These are phyloP conservation scores for Stygiomarasmius scandens DNA, from an alignment of 1,284 basidiomycete species.

Conservation along the genomic window DNA sequence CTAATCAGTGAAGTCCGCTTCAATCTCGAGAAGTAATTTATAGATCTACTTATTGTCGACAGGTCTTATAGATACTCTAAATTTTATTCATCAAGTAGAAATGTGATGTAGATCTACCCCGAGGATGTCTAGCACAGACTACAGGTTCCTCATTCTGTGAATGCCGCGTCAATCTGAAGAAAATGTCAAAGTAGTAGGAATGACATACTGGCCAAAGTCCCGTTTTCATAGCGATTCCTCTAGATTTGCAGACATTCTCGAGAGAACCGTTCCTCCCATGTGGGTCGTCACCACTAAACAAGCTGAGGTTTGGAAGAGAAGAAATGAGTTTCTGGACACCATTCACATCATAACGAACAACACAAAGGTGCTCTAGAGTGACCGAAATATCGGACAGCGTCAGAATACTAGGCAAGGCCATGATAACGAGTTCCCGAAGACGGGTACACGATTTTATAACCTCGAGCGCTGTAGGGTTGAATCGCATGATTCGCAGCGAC, in stretches of 20 bases:
- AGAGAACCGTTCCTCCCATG: conserved; percentile 28
- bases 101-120: conserved; percentile 42
- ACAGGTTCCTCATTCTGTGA: conserved; percentile 45
- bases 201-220: conserved; percentile 42
- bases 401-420: conserved; percentile 32
- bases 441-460: conserved; percentile 40
- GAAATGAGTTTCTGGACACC: conserved; percentile 33
- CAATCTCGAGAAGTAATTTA: no score
- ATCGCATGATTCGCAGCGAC: conserved; percentile 45
- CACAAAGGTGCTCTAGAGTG: conserved; percentile 41
- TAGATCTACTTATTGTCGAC: no score
- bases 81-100: conserved; percentile 40
- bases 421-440: conserved; percentile 44
- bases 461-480: conserved; percentile 31
- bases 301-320: conserved; percentile 37
- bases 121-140: conserved; percentile 38
- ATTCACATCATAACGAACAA: conserved; percentile 33
- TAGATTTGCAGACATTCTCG: conserved; percentile 31
- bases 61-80: no score
- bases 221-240: conserved; percentile 30
- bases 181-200: not conserved
- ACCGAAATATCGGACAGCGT: conserved; percentile 36
- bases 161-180: no score
- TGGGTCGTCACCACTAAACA: conserved; percentile 39
- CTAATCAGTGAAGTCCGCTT: no score